A percentile compares a stretch with the other conserved stretches of the same genome.
Evolutionary conservation across 2,329 filamentous ascomycete species (phyloP).

Genomic region (Diplodia seriata): DNA sequence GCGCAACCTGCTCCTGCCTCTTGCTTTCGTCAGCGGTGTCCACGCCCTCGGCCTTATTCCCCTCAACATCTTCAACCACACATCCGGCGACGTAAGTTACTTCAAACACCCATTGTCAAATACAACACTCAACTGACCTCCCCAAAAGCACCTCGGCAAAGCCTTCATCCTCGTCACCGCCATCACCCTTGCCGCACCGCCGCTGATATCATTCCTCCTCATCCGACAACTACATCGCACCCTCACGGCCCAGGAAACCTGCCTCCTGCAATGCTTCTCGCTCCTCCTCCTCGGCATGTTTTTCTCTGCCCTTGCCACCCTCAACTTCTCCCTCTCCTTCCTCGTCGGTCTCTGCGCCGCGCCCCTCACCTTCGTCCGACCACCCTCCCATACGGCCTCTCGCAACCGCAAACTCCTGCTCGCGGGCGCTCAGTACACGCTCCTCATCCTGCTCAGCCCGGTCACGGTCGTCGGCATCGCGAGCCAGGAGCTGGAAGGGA

Average conservation of each 20-base stretch:
- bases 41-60: slow-evolving; percentile 83
- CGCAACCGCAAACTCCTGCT: slow-evolving; percentile 31
- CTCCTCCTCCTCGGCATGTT: slow-evolving; percentile 92
- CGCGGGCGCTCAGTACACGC: slow-evolving; percentile 34
- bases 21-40: slow-evolving; percentile 72
- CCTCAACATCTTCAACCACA: slow-evolving; percentile 84
- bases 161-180: slow-evolving; percentile 45
- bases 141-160: slow-evolving; percentile 35
- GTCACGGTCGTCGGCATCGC: slow-evolving; percentile 43
- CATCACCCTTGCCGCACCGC: slow-evolving; percentile 44
- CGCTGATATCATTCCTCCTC: slow-evolving; percentile 42
- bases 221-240: slow-evolving; percentile 53
- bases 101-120: slow-evolving; percentile 53
- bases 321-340: slow-evolving; percentile 93
- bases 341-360: slow-evolving; percentile 79
- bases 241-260: slow-evolving; percentile 72
- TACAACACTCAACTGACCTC: slow-evolving; percentile 42
- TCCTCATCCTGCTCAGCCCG: slow-evolving; percentile 45
- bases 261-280: slow-evolving; percentile 86
- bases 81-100: slow-evolving; percentile 69
- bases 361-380: slow-evolving; percentile 75
- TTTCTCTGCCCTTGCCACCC: slow-evolving; percentile 87
- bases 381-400: neutral
- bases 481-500: slow-evolving; percentile 37
- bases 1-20: slow-evolving; percentile 73